Percentiles rank a stretch among this genome's conserved stretches.
Conservation (phyloP, 164 flowering plant species). For the Cinnamomum chago region DNA sequence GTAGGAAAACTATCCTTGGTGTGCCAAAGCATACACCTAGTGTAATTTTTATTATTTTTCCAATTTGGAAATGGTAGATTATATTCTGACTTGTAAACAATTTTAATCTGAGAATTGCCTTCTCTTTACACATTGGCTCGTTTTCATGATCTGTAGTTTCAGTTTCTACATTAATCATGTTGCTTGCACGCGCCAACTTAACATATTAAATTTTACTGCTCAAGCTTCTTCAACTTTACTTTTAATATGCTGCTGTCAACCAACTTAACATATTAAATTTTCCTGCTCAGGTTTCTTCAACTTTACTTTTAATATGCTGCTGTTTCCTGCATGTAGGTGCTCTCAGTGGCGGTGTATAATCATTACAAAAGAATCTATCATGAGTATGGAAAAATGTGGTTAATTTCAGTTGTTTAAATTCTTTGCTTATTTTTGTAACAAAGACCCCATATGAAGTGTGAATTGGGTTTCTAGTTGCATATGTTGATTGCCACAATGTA, state of each 20-base stretch:
- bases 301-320: slow-evolving; percentile 3
- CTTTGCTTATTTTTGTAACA: slow-evolving; percentile 3
- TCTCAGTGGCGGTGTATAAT: slow-evolving; percentile 95
- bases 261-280: not conserved
- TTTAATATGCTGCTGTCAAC: not conserved
- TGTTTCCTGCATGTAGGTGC: slow-evolving; percentile 53
- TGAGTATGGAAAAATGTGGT: slow-evolving; percentile 50
- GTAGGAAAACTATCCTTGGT: too few relatives aligned
- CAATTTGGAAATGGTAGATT: too few relatives aligned
- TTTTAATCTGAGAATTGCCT: not conserved
- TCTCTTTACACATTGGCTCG: not conserved
- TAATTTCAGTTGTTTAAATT: slow-evolving; percentile 11
- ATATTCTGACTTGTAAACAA: too few relatives aligned
- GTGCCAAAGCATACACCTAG: too few relatives aligned
- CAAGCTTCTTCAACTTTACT: not conserved
- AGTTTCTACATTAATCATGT: not conserved
- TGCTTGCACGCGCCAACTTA: not conserved
- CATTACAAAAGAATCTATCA: slow-evolving; percentile 83
- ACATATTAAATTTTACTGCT: not conserved
- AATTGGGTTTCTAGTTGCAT: not conserved
- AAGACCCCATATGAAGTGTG: not conserved
- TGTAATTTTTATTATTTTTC: not conserved
- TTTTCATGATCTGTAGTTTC: not conserved
- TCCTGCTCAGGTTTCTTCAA: not conserved
- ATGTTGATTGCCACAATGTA: slow-evolving; percentile 15